phyloP scores from a whole-genome alignment of 2,329 filamentous ascomycete genomes.

The Bipolaris zeicola region DNA sequence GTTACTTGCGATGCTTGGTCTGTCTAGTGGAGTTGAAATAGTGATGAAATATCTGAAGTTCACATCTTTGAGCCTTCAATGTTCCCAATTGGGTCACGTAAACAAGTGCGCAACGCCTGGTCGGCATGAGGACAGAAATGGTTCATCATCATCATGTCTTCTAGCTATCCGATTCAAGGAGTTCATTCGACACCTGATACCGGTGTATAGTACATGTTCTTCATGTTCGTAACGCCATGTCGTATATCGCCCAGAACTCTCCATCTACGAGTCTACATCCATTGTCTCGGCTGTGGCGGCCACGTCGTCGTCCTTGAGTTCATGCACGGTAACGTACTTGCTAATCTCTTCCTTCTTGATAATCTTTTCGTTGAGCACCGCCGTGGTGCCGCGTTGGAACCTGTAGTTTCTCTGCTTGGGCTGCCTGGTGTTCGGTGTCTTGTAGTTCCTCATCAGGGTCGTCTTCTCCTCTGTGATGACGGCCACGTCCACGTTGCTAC shows the following conservation, averaged over 20 bases:
- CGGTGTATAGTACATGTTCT: constrained; percentile 28
- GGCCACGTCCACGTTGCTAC: constrained; percentile 95
- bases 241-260: neutral
- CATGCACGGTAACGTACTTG: constrained; percentile 91
- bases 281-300: constrained; percentile 65
- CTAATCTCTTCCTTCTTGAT: constrained; percentile 93
- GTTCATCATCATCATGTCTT: constrained; percentile 24
- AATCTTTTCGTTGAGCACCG: constrained; percentile 92
- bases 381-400: constrained; percentile 91
- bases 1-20: neutral
- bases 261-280: constrained; percentile 62
- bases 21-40: neutral
- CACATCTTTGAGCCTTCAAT: neutral
- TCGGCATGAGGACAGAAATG: neutral
- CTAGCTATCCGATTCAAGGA: constrained; percentile 15
- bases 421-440: constrained; percentile 88
- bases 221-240: constrained; percentile 28
- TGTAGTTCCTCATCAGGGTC: constrained; percentile 87
- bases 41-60: neutral
- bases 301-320: constrained; percentile 73
- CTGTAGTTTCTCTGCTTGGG: constrained; percentile 93
- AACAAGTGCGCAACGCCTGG: neutral
- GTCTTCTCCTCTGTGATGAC: constrained; percentile 97
- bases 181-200: constrained; percentile 1
- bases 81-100: neutral